Conservation (phyloP, 371 early-diverging fungal species). For the Thermomucor indicae-seudaticae region DNA sequence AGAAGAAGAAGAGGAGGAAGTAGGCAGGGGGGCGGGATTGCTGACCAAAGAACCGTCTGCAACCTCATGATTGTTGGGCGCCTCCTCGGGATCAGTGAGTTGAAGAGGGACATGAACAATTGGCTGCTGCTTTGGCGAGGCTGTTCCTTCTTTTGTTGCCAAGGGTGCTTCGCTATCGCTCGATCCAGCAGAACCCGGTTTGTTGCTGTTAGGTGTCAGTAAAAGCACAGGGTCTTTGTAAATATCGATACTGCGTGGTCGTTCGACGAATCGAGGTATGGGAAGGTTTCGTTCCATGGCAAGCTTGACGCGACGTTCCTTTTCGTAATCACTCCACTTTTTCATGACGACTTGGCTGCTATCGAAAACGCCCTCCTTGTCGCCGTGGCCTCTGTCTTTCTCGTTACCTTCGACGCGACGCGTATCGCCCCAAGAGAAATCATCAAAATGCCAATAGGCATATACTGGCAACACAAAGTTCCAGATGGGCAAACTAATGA, state of each 20-base stretch:
- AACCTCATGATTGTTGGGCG: neutral
- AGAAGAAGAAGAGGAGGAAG: neutral
- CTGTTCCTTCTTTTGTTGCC: conserved; percentile 15
- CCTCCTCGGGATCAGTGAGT: conserved; percentile 1
- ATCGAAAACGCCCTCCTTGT: conserved; percentile 63
- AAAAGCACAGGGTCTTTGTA: conserved; percentile 10
- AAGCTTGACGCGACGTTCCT: conserved; percentile 15
- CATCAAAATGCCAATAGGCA: conserved; percentile 99
- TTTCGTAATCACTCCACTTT: conserved; percentile 69
- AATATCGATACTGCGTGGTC: conserved; percentile 11
- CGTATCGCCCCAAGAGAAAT: conserved; percentile 99
- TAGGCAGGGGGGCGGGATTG: neutral
- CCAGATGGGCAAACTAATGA: conserved; percentile 96
- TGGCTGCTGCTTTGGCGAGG: neutral
- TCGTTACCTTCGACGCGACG: conserved; percentile 70
- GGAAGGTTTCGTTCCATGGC: conserved; percentile 20
- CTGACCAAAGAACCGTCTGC: neutral
- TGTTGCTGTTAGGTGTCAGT: neutral
- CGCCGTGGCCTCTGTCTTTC: conserved; percentile 50
- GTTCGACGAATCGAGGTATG: conserved; percentile 16
- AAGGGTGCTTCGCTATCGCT: conserved; percentile 36
- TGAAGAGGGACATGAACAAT: neutral
- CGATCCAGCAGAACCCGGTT: conserved; percentile 16
- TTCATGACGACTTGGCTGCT: conserved; percentile 62
- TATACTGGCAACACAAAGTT: conserved; percentile 96